These are phyloP conservation scores for Chlamydomonas sphaeroides DNA, from an alignment of 139 green algal genomes.

Conservation along the genomic window DNA sequence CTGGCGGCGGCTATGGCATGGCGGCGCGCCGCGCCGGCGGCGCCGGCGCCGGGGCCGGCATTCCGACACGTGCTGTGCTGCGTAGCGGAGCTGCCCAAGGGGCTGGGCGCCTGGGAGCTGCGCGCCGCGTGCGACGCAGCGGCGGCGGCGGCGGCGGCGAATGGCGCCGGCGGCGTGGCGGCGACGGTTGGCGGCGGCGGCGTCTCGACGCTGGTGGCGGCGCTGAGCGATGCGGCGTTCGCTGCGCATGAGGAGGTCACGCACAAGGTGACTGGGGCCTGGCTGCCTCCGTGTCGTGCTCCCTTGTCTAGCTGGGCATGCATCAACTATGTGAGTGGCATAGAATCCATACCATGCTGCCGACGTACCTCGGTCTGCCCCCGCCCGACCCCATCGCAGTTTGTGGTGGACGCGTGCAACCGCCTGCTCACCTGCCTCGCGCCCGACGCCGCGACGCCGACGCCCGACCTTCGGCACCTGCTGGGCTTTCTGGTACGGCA, in stretches of 20 bases:
- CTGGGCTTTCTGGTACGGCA: background rate
- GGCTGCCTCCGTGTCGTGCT: background rate
- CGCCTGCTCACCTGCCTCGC: background rate
- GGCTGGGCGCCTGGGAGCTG: background rate
- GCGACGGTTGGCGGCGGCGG: background rate
- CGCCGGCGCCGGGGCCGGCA: no score
- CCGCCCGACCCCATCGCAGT: background rate
- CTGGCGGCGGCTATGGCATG: background rate
- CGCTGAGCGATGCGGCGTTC: background rate
- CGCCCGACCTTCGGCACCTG: background rate
- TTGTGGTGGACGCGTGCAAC: constrained; percentile 2
- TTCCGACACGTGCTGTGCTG: constrained; percentile 20
- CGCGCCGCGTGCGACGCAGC: background rate
- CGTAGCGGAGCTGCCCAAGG: background rate
- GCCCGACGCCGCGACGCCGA: background rate
- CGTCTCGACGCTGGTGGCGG: constrained; percentile 1
- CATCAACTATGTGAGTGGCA: no score
- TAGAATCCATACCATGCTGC: no score
- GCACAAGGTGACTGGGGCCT: background rate
- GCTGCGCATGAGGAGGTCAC: background rate
- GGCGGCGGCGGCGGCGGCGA: background rate
- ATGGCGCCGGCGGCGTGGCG: background rate
- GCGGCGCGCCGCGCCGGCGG: background rate
- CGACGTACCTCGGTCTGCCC: background rate
- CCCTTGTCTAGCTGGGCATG: background rate